Evolutionary conservation across 345 rosid species (phyloP).

Genomic region (Populus euphratica): DNA sequence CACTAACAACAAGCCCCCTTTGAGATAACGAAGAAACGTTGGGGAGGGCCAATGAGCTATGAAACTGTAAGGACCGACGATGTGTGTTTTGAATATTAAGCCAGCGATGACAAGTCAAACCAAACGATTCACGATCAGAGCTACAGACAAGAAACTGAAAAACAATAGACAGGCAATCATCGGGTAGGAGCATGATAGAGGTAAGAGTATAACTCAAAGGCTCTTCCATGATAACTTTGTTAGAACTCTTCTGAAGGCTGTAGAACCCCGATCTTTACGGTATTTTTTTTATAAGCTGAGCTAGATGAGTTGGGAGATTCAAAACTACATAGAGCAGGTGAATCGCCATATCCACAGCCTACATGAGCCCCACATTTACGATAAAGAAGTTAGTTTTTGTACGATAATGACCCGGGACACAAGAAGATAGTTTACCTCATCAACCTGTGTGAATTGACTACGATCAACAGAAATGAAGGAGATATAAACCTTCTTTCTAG

Average conservation of each 20-base stretch:
- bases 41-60: conserved; percentile 42
- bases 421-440: conserved; percentile 54
- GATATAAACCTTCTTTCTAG: conserved; percentile 40
- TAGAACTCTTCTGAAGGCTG: conserved; percentile 49
- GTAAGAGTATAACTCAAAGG: conserved; percentile 28
- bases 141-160: conserved; percentile 44
- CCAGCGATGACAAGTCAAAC: conserved; percentile 66
- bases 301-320: conserved; percentile 42
- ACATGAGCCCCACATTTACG: conserved; percentile 62
- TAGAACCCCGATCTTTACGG: conserved; percentile 47
- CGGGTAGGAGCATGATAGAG: conserved; percentile 54
- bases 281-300: conserved; percentile 43
- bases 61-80: conserved; percentile 52
- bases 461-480: conserved; percentile 53
- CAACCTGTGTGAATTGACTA: conserved; percentile 58
- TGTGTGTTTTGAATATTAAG: conserved; percentile 55
- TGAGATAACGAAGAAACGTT: conserved; percentile 34
- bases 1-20: conserved; percentile 22
- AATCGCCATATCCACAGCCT: conserved; percentile 55
- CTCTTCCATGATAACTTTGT: conserved; percentile 41
- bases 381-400: conserved; percentile 55
- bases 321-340: conserved; percentile 52
- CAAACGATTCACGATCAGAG: conserved; percentile 64
- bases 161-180: conserved; percentile 69
- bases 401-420: conserved; percentile 36